Percentiles rank a stretch among this genome's conserved stretches.
Conservation (phyloP, 31 red algal species). For the Asparagopsis taxiformis region DNA sequence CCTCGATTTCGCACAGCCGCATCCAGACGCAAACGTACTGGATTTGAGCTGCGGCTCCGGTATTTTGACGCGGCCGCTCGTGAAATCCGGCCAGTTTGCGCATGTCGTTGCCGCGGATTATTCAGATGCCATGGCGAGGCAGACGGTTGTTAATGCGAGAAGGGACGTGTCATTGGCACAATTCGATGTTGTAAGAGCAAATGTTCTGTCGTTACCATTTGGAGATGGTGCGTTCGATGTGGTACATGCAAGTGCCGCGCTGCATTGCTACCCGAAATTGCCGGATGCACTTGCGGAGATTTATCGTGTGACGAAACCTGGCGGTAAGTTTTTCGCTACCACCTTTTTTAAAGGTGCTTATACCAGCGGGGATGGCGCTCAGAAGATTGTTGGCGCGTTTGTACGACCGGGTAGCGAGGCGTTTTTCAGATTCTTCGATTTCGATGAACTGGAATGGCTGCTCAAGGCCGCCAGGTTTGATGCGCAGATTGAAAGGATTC, state of each 20-base stretch:
- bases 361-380: not conserved
- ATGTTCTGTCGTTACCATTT: conserved; percentile 80
- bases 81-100: conserved; percentile 13
- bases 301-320: conserved; percentile 64
- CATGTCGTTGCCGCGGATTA: conserved; percentile 79
- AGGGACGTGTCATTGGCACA: conserved; percentile 1
- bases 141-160: conserved; percentile 36
- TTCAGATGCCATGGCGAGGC: conserved; percentile 76
- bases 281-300: conserved; percentile 87
- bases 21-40: no score
- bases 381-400: not conserved
- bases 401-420: not conserved
- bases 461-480: conserved; percentile 75
- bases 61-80: conserved; percentile 78
- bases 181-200: conserved; percentile 71
- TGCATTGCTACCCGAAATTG: conserved; percentile 90
- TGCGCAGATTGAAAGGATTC: no score
- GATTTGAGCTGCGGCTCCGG: conserved; percentile 89
- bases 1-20: no score
- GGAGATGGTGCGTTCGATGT: conserved; percentile 33
- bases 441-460: conserved; percentile 70
- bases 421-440: conserved; percentile 66
- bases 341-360: conserved; percentile 68
- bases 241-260: conserved; percentile 84
- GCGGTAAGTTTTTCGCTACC: conserved; percentile 83